Evolutionary conservation across 2,329 filamentous ascomycete genomes (phyloP).

Genomic region (Phyllosticta ampelicida): DNA sequence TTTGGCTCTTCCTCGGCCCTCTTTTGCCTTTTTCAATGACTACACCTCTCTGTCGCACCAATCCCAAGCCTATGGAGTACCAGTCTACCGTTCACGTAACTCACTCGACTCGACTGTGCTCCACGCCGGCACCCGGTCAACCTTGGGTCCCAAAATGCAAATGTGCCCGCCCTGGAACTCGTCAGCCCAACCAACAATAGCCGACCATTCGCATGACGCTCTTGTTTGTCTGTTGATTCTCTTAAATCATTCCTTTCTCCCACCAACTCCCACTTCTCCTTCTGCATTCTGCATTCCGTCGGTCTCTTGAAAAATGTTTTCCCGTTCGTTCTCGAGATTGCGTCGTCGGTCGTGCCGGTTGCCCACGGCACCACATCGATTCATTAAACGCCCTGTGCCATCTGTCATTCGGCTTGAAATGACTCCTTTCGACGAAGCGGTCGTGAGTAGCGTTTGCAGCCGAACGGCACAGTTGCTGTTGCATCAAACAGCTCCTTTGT

Average conservation of each 20-base stretch:
- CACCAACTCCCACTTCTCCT: not conserved
- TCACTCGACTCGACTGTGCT: not conserved
- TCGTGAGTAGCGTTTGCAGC: not conserved
- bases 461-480: not conserved
- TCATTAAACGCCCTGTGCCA: not conserved
- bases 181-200: not conserved
- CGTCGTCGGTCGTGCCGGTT: not conserved
- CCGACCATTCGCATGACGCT: not conserved
- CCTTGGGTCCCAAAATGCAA: not conserved
- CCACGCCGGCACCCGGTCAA: not conserved
- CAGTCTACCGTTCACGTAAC: not conserved
- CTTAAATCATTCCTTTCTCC: not conserved
- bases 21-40: not conserved
- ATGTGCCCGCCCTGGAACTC: not conserved
- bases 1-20: not conserved
- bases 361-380: not conserved
- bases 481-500: not conserved
- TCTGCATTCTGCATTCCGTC: not conserved
- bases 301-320: not conserved
- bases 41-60: too few species aligned
- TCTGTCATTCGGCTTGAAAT: not conserved
- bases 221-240: not conserved
- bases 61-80: not conserved
- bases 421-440: not conserved
- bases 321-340: not conserved